Base-by-base conservation (phyloP, 2,329 filamentous ascomycete species). In the Fusarium sp. region DNA sequence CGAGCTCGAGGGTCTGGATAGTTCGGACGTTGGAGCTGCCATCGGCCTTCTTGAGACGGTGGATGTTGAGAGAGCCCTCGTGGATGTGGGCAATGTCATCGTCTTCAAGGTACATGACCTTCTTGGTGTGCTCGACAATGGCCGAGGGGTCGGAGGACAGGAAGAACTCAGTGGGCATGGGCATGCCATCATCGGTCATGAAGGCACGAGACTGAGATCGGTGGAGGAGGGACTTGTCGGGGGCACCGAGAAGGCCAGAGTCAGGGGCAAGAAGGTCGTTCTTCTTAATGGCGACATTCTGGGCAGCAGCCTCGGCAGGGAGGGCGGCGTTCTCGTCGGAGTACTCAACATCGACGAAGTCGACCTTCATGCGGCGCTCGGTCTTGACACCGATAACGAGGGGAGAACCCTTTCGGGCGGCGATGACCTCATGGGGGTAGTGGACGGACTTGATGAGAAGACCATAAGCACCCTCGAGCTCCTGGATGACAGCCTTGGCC, bases 71-170 rank as follows among this genome's bases (percentile, higher is more conserved):
- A 74, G 96, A 97, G 65, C 96, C 96, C 85, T 99, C 96, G 86
- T 98, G 96, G 78, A 99, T 98, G 87, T 99, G 96, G 73, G 96
- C 96, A 86, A 99, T 98, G 80, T 99, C 96, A 81, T 99, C 96
- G 81, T 99, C 96, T 87, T 99, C 96, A 60, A 99, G 92, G 87
- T 99, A 99, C 83, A 99, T 91, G 72, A 99, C 96, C 89, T 98
- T 99, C 90, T 99, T 99, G 81, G 96, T 99, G 89, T 99, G 96
- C 88, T 99, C 96, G 75, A 99, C 92, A 78, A 99, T 98, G 78
- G 96, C 95, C 44, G 96, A 98, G 20, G 96, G 96, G 83, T 99
- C 96, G 64, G 96, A 99, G 63, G 96, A 99, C 74, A 99, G 90
- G 90, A 98, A 99, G 87, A 99, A 99, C 83, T 99, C 96, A 77